Evolutionary conservation across 768 basidiomycete genomes (phyloP), one percentile per base, ranked within the genome.

Genomic region (Chlorophyllum brunneum): DNA sequence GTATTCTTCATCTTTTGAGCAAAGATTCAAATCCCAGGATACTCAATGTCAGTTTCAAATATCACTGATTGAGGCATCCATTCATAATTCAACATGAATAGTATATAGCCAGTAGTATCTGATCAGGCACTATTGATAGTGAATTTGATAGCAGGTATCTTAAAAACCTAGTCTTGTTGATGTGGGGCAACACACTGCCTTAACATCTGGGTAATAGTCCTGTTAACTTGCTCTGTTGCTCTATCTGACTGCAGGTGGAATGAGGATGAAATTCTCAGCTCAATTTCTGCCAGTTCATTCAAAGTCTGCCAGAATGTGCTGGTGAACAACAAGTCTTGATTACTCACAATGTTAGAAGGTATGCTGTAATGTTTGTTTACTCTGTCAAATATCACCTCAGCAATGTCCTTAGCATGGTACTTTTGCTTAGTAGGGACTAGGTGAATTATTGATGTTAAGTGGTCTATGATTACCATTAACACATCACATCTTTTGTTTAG

Each of bases 391-490:
- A 44, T 29, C 0, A 58, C 11, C 20, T 58, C 54, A 30, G 57
- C 54, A n/a, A 55, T 52, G 10, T 58, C 37, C 13, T 48, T 53
- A 0, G 54, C 57, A 0, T n/a, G 27, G 23, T 55, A 48, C 11
- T 22, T 37, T 2, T 45, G 31, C 13, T 54, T 45, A 10, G 44
- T 42, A 0, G 54, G 54, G 0, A 58, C 22, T 1, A 58, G 31
- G 33, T 58, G 54, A 2, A 55, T 54, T 50, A 58, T 58, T n/a
- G 42, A 29, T 5, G 56, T 50, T 6, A 63, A 47, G 7, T 60
- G 56, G 31, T 64, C 60, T 11, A 69, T 66, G 0, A 67, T 54
- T 9, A 68, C 63, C 16, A 49, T 38, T 1, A 67, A 55, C 43
- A 57, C 58, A 42, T 69, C 61, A 41, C 54, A 69, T 1, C 16